Percentiles rank a stretch among this genome's conserved stretches.
Conservation (phyloP, 208 protist species). For the Acanthamoeba triangularis region DNA sequence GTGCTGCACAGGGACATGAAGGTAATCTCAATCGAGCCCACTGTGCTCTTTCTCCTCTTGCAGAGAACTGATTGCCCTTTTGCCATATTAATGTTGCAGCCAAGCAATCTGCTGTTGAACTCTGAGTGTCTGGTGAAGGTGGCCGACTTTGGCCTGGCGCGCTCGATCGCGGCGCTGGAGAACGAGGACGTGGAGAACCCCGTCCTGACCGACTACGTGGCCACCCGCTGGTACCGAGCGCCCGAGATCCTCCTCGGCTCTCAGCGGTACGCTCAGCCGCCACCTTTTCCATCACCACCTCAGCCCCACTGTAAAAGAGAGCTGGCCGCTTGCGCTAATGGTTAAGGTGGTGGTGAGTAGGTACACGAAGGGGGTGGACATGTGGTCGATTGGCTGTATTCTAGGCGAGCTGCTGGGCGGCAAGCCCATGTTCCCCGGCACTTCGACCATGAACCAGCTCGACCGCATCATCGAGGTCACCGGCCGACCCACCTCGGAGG, state of each 20-base stretch:
- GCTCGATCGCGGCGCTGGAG: constrained; percentile 94
- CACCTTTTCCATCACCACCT: not conserved
- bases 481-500: constrained; percentile 84
- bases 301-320: not conserved
- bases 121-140: constrained; percentile 94
- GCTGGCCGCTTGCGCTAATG: too few species aligned
- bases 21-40: not conserved
- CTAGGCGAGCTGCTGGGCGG: constrained; percentile 97
- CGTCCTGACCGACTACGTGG: constrained; percentile 88
- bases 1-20: constrained; percentile 97
- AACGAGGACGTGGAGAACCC: constrained; percentile 91
- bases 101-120: constrained; percentile 89
- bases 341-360: constrained; percentile 74
- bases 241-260: constrained; percentile 99
- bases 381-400: constrained; percentile 99
- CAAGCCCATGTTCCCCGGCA: constrained; percentile 94
- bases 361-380: constrained; percentile 98
- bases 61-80: too few species aligned
- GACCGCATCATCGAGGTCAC: constrained; percentile 69
- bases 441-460: constrained; percentile 97
- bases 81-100: constrained; percentile 60
- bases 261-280: constrained; percentile 93
- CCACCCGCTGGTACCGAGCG: constrained; percentile 99
- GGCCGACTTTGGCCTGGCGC: constrained; percentile 98
- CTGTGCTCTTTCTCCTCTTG: not conserved